Evolutionary conservation across 768 basidiomycete species (phyloP).

Genomic region (Porphyrellus cyaneotinctus): DNA sequence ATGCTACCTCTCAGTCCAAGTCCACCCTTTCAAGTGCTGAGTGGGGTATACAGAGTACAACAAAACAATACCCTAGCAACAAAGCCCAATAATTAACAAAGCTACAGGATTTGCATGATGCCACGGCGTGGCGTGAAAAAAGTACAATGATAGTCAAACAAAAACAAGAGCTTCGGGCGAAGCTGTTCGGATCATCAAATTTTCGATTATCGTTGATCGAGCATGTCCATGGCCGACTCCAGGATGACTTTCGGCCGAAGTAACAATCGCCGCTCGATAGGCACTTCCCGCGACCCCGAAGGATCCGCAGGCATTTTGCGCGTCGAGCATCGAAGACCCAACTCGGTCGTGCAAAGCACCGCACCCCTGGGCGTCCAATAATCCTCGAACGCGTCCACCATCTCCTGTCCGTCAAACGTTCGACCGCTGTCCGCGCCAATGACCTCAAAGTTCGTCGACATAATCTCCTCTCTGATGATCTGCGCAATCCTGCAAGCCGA

Average conservation of each 20-base stretch:
- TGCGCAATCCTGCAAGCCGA: constrained; percentile 60
- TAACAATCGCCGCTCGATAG: constrained; percentile 54
- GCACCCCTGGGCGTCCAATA: constrained; percentile 47
- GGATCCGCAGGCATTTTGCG: constrained; percentile 31
- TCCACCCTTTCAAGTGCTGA: no score
- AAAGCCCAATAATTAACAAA: constrained; percentile 9
- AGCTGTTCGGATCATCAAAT: neutral
- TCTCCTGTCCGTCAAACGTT: constrained; percentile 45
- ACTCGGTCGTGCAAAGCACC: constrained; percentile 66
- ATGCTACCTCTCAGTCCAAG: no score
- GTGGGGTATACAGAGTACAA: neutral
- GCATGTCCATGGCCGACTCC: constrained; percentile 59
- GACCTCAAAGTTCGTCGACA: constrained; percentile 74
- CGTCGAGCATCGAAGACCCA: constrained; percentile 66
- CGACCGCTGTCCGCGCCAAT: constrained; percentile 54
- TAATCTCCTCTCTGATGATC: constrained; percentile 67
- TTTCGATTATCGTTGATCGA: constrained; percentile 32
- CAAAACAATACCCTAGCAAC: constrained; percentile 2
- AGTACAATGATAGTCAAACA: constrained; percentile 15
- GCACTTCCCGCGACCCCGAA: constrained; percentile 35
- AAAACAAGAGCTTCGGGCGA: neutral
- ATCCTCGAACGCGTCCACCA: constrained; percentile 63
- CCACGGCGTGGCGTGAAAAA: constrained; percentile 13
- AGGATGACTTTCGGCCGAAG: constrained; percentile 73
- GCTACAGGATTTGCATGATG: constrained; percentile 10